Conservation (phyloP, 202 grass and related monocot genomes). For the Cymbopogon flexuosus region DNA sequence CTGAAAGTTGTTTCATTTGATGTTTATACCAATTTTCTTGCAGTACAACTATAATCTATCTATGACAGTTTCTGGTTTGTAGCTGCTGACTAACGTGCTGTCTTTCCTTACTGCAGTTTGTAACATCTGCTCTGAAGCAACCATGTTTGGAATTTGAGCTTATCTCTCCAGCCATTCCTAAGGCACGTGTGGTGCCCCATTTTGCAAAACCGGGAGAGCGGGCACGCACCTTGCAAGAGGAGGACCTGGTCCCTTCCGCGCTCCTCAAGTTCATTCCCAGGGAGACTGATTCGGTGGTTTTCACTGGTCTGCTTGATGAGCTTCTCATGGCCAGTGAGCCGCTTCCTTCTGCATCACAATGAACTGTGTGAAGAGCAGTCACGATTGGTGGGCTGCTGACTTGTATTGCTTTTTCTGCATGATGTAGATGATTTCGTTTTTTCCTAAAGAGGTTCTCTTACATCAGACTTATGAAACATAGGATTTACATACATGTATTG, state of each 20-base stretch:
- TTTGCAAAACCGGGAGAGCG: constrained; percentile 45
- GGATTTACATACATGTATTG: not conserved
- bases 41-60: not conserved
- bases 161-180: constrained; percentile 49
- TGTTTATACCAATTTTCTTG: not conserved
- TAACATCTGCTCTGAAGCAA: constrained; percentile 66
- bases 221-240: constrained; percentile 57
- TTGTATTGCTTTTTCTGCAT: not conserved
- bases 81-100: constrained; percentile 4
- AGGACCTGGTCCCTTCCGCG: constrained; percentile 69
- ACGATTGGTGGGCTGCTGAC: not conserved
- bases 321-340: constrained; percentile 70
- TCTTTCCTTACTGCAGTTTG: constrained; percentile 50
- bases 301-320: constrained; percentile 61
- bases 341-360: constrained; percentile 33
- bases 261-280: constrained; percentile 72
- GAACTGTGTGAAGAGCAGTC: not conserved
- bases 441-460: not conserved
- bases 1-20: not conserved
- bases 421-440: not conserved
- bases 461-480: not conserved
- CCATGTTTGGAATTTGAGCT: constrained; percentile 76
- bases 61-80: not conserved
- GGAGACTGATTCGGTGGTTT: constrained; percentile 60
- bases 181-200: constrained; percentile 45